These are phyloP conservation scores for Rhododendron griersonianum DNA, from an alignment of 148 eudicot genomes.

Conservation along the genomic window DNA sequence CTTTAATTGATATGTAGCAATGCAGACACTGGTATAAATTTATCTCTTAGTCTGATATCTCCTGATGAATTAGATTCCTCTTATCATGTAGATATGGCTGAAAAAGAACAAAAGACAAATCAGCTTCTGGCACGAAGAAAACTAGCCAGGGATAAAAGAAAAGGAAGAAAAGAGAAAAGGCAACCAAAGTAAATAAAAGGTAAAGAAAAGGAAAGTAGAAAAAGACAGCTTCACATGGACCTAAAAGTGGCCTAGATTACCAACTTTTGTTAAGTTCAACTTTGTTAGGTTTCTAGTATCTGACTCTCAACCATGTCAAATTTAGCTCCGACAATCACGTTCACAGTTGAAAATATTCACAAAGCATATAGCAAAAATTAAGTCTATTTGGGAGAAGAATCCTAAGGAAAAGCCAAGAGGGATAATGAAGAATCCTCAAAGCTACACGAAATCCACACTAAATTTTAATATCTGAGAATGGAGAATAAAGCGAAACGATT, in stretches of 20 bases:
- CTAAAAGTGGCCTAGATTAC: conserved; percentile 14
- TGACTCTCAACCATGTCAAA: conserved; percentile 6
- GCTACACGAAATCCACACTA: background rate
- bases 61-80: conserved; percentile 3
- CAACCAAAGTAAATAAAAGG: background rate
- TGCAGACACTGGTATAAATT: background rate
- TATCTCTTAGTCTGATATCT: background rate
- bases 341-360: background rate
- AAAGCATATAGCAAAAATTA: background rate
- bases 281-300: conserved; percentile 9
- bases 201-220: conserved; percentile 19
- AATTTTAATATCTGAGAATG: background rate
- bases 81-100: conserved; percentile 21
- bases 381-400: background rate
- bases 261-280: background rate
- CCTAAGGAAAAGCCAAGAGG: background rate
- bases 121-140: conserved; percentile 1
- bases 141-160: background rate
- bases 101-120: conserved; percentile 13
- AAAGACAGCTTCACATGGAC: conserved; percentile 24
- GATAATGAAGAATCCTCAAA: background rate
- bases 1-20: background rate
- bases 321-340: background rate
- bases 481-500: background rate
- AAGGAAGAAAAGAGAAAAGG: conserved; percentile 1